Conservation (phyloP, 331 rosid genomes). For the Quercus lobata region DNA sequence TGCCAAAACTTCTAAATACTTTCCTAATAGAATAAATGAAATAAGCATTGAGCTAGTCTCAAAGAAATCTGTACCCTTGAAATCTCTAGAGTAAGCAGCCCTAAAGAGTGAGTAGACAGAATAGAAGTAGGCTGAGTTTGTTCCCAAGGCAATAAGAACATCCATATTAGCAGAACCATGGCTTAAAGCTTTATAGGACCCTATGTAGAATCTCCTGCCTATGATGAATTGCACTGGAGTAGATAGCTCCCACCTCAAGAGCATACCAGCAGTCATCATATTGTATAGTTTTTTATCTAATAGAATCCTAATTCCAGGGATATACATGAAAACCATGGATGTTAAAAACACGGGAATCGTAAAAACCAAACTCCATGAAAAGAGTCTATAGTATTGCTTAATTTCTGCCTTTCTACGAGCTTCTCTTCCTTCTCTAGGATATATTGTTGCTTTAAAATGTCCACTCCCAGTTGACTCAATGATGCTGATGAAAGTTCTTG, state of each 20-base stretch:
- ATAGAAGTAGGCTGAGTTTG: slow-evolving; percentile 81
- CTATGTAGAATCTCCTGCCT: slow-evolving; percentile 68
- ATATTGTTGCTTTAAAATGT: slow-evolving; percentile 52
- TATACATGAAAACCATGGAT: slow-evolving; percentile 82
- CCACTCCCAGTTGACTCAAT: slow-evolving; percentile 46
- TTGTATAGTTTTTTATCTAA: slow-evolving; percentile 51
- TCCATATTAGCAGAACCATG: slow-evolving; percentile 82
- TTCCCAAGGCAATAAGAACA: slow-evolving; percentile 72
- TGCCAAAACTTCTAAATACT: slow-evolving; percentile 78
- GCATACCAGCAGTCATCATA: slow-evolving; percentile 55
- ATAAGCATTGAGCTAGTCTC: slow-evolving; percentile 87
- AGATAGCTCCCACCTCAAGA: slow-evolving; percentile 56
- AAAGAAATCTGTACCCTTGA: slow-evolving; percentile 63
- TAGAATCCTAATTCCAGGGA: slow-evolving; percentile 51
- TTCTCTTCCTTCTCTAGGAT: slow-evolving; percentile 56
- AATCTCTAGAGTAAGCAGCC: slow-evolving; percentile 48
- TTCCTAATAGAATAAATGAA: slow-evolving; percentile 69
- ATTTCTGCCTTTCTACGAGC: slow-evolving; percentile 48
- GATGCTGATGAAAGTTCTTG: slow-evolving; percentile 53
- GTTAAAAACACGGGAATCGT: slow-evolving; percentile 72
- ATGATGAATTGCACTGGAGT: slow-evolving; percentile 73
- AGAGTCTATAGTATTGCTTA: slow-evolving; percentile 48
- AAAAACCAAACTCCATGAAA: slow-evolving; percentile 81
- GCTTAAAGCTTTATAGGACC: slow-evolving; percentile 57
- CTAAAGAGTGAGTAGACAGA: slow-evolving; percentile 64